Percentiles rank a stretch among this genome's conserved stretches.
Evolutionary conservation across 352 stramenopile species (phyloP).

Genomic region (Halophytophthora polymorphica): DNA sequence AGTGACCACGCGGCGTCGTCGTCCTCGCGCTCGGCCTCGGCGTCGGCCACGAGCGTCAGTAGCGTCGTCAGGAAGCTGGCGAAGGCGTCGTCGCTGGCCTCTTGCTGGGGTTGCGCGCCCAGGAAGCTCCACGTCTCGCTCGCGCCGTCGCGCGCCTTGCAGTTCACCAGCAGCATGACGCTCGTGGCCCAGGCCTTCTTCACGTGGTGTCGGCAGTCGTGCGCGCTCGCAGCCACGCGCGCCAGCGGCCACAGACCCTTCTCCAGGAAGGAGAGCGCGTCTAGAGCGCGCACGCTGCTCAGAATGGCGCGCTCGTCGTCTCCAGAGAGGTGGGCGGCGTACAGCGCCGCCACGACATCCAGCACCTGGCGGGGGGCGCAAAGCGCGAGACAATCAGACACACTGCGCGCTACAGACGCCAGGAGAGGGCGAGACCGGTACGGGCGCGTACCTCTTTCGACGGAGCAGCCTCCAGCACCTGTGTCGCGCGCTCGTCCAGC

Average conservation of each 20-base stretch:
- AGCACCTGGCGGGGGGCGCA: constrained; percentile 15
- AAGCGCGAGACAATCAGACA: constrained; percentile 1
- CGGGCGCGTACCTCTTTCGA: constrained; percentile 26
- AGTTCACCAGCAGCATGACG: constrained; percentile 42
- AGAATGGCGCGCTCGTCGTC: constrained; percentile 15
- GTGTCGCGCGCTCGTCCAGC: constrained; percentile 1
- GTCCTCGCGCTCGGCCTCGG: constrained; percentile 9
- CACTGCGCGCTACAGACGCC: constrained; percentile 5
- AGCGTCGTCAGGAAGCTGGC: constrained; percentile 37
- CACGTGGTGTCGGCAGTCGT: constrained; percentile 29
- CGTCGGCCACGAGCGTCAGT: constrained; percentile 22
- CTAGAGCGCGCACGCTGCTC: constrained; percentile 22
- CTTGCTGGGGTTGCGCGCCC: not conserved
- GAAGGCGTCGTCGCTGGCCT: constrained; percentile 24
- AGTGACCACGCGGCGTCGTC: constrained; percentile 36
- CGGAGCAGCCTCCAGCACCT: constrained; percentile 12
- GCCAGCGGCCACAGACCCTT: constrained; percentile 48
- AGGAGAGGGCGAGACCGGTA: not conserved
- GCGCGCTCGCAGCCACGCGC: constrained; percentile 10
- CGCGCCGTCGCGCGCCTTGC: constrained; percentile 12
- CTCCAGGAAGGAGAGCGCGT: constrained; percentile 40
- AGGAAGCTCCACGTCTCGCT: constrained; percentile 22
- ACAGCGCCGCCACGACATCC: constrained; percentile 32
- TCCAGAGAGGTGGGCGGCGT: constrained; percentile 26
- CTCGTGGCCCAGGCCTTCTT: constrained; percentile 44